Evolutionary conservation across 75 land plant species (phyloP).

Genomic region (Gnetum montanum): DNA sequence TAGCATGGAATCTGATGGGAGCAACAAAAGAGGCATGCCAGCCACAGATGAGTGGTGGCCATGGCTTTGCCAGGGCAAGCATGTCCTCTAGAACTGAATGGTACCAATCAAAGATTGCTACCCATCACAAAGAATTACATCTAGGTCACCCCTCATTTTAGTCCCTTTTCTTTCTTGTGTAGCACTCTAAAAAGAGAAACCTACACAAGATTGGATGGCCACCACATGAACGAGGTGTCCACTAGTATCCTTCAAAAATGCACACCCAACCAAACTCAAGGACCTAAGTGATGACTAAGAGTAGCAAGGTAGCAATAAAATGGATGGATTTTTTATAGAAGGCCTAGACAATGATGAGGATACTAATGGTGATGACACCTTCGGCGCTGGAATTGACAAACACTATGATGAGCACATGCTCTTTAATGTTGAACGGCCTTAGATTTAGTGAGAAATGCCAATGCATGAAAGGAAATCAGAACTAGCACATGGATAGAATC

Average conservation of each 20-base stretch:
- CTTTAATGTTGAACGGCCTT: constrained; percentile 29
- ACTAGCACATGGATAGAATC: constrained; percentile 7
- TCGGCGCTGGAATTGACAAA: constrained; percentile 25
- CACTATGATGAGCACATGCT: constrained; percentile 31
- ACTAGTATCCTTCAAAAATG: constrained; percentile 49
- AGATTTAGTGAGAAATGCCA: constrained; percentile 28
- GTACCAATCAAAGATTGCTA: no score
- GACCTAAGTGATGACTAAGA: constrained; percentile 20
- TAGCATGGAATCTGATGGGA: no score
- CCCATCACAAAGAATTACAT: no score
- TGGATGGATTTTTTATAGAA: constrained; percentile 27
- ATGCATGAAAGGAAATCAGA: constrained; percentile 14
- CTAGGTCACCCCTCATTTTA: no score
- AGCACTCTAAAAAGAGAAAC: constrained; percentile 80
- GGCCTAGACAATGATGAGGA: constrained; percentile 42
- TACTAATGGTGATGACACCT: constrained; percentile 21
- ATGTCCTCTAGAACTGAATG: no score
- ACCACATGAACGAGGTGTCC: constrained; percentile 81
- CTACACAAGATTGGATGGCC: constrained; percentile 57
- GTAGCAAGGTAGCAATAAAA: constrained; percentile 21
- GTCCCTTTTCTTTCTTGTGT: no score
- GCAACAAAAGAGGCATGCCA: no score
- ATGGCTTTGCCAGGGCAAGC: no score
- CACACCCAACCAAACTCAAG: constrained; percentile 90
- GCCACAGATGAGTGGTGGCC: no score